phyloP scores from a whole-genome alignment of 108 stramenopile genomes.

The Poteriospumella lacustris region DNA sequence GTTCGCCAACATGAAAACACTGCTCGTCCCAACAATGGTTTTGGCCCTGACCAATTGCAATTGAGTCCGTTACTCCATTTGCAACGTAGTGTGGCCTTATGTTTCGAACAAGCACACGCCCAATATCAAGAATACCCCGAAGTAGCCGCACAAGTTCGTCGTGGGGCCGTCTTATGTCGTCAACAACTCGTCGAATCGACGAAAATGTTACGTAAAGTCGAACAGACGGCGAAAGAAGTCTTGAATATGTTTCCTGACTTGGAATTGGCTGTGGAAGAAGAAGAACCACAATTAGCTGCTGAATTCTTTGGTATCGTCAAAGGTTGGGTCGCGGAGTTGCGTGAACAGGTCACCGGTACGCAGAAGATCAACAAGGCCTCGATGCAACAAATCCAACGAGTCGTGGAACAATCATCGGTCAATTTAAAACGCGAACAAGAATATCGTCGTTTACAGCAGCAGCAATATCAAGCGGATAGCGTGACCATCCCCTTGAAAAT shows the following conservation, averaged over 20 bases:
- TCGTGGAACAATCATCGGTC: conserved; percentile 5
- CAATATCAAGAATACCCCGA: conserved; percentile 14
- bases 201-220: conserved; percentile 47
- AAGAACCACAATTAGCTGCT: conserved; percentile 40
- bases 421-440: background rate
- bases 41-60: conserved; percentile 11
- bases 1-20: background rate
- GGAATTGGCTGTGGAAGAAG: conserved; percentile 46
- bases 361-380: conserved; percentile 20
- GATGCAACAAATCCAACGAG: background rate
- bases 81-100: conserved; percentile 31
- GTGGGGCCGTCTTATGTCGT: conserved; percentile 41
- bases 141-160: conserved; percentile 29
- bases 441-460: too few relatives aligned
- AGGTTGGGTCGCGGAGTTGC: conserved; percentile 27
- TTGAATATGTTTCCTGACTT: conserved; percentile 50
- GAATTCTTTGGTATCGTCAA: conserved; percentile 50
- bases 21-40: background rate
- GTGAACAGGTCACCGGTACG: background rate
- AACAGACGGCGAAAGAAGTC: conserved; percentile 41
- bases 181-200: conserved; percentile 44
- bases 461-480: background rate
- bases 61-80: conserved; percentile 15
- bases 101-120: conserved; percentile 12
- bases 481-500: background rate